A percentile compares a stretch with the other conserved stretches of the same genome.
Conservation (phyloP, 805 yeast genomes). For the Starmerella apis region DNA sequence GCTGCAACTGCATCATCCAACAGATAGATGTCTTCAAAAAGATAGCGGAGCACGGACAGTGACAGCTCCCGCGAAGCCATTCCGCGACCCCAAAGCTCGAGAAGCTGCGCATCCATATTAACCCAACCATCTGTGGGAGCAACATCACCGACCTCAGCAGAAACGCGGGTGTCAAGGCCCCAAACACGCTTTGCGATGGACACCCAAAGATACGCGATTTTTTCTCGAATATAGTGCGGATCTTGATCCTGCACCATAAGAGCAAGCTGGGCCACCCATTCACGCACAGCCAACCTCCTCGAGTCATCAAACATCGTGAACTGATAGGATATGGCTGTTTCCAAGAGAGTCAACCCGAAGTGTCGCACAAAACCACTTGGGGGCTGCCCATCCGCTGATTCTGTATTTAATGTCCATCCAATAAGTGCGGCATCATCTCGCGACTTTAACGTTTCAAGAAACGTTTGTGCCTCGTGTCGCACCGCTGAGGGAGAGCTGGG, state of each 20-base stretch:
- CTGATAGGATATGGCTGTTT: slow-evolving; percentile 51
- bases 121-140: slow-evolving; percentile 54
- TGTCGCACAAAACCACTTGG: slow-evolving; percentile 64
- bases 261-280: slow-evolving; percentile 77
- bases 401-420: slow-evolving; percentile 61
- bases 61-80: slow-evolving; percentile 43
- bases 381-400: slow-evolving; percentile 10
- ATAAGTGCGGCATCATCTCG: slow-evolving; percentile 80
- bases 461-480: slow-evolving; percentile 48
- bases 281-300: slow-evolving; percentile 57
- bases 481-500: slow-evolving; percentile 28
- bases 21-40: slow-evolving; percentile 87
- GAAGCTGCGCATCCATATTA: slow-evolving; percentile 70
- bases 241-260: slow-evolving; percentile 49
- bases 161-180: slow-evolving; percentile 45
- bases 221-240: slow-evolving; percentile 84
- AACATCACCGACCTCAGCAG: slow-evolving; percentile 24
- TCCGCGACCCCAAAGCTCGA: slow-evolving; percentile 62
- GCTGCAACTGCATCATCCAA: slow-evolving; percentile 87
- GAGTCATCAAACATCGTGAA: slow-evolving; percentile 48
- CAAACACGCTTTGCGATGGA: slow-evolving; percentile 80
- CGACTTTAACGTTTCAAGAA: slow-evolving; percentile 63
- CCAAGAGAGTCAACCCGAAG: slow-evolving; percentile 74
- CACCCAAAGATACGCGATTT: slow-evolving; percentile 83
- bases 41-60: slow-evolving; percentile 65